Conservation (phyloP, 352 stramenopile species). For the Blastocystis sp. region DNA sequence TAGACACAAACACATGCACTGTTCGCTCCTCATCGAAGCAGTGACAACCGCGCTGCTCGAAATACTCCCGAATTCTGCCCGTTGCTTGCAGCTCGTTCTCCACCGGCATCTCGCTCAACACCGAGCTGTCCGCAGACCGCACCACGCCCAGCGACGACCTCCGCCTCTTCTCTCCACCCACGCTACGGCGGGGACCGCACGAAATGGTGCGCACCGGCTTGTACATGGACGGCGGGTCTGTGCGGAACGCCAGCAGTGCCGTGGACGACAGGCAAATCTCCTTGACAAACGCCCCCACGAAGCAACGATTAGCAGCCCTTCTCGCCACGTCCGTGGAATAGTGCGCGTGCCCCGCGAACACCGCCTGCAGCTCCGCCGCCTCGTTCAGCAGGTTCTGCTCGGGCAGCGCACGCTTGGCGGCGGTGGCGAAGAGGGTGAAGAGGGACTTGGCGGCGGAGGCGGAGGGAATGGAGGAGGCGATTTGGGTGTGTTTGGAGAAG, state of each 20-base stretch:
- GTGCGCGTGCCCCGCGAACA: background rate
- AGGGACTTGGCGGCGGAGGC: background rate
- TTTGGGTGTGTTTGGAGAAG: background rate
- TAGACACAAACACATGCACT: background rate
- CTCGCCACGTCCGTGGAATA: background rate
- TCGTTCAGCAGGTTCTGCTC: background rate
- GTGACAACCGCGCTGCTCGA: background rate
- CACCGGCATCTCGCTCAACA: background rate
- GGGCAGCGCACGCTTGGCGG: background rate
- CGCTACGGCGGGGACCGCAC: background rate
- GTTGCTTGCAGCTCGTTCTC: background rate
- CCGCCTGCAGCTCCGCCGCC: background rate
- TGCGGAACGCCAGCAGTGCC: background rate
- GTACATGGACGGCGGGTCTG: background rate
- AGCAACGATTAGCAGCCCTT: background rate
- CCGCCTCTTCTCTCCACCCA: background rate
- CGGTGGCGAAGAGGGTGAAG: background rate
- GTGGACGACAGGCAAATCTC: background rate
- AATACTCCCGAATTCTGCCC: constrained; percentile 1
- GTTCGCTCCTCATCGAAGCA: background rate
- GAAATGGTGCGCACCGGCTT: background rate
- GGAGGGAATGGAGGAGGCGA: background rate
- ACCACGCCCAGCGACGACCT: background rate
- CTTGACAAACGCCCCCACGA: background rate
- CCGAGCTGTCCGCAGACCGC: background rate